A percentile compares a stretch with the other conserved stretches of the same genome.
Conservation (phyloP, 257 asterid genomes). For the Nicotiana otophora region DNA sequence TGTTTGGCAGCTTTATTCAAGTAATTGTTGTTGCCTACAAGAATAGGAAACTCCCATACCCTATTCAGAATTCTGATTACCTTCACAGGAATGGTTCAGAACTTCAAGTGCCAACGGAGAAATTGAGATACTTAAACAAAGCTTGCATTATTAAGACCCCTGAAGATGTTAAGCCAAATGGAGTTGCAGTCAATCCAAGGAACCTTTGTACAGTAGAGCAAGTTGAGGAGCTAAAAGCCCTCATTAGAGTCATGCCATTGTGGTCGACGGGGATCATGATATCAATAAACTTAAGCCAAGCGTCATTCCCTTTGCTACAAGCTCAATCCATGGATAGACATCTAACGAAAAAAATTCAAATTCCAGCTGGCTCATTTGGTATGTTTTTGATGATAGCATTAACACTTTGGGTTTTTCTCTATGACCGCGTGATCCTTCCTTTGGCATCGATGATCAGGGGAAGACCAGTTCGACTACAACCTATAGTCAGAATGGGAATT, state of each 20-base stretch:
- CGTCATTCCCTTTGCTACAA: neutral
- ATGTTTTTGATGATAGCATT: constrained; percentile 20
- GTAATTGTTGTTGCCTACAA: neutral
- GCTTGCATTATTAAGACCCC: constrained; percentile 12
- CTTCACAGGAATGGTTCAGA: constrained; percentile 34
- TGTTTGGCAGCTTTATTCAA: constrained; percentile 35
- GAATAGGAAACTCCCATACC: constrained; percentile 26
- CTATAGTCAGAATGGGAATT: constrained; percentile 50
- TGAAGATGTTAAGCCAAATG: constrained; percentile 19
- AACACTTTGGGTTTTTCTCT: constrained; percentile 37
- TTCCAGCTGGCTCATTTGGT: neutral
- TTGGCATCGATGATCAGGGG: constrained; percentile 41
- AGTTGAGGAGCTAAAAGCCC: constrained; percentile 29
- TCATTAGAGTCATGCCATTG: constrained; percentile 19
- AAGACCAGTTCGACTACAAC: constrained; percentile 28
- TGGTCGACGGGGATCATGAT: neutral
- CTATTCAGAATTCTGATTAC: constrained; percentile 21
- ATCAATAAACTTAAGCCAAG: neutral
- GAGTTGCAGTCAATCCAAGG: constrained; percentile 21
- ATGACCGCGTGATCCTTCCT: constrained; percentile 48
- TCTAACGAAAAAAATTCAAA: neutral
- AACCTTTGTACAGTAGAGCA: constrained; percentile 23
- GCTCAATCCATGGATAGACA: neutral
- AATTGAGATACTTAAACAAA: constrained; percentile 27
- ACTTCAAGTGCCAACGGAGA: constrained; percentile 36